Base-by-base conservation (phyloP, 345 rosid species). In the Boechera stricta region DNA sequence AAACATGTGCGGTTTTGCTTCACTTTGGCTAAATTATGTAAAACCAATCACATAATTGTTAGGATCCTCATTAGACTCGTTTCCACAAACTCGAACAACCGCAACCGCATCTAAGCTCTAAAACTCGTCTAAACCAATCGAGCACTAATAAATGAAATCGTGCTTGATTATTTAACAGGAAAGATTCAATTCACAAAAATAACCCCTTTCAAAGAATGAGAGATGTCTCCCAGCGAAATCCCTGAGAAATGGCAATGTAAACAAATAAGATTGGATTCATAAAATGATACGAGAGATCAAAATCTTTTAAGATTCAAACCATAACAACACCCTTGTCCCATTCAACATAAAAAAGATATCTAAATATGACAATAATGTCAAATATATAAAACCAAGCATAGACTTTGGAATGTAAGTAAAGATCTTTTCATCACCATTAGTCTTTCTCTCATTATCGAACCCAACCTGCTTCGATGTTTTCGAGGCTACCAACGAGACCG, bases 401-500 rank as follows among this genome's bases (percentile, higher is more conserved):
- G n/a, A 64, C 55, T 51, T 39, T 10, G 6, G 18, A 63, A 62
- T 15, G 21, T 53, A 45, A 61, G 42, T 69, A 38, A 29, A 29
- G 16, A 55, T 15, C 7, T 5, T 65, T 5, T 65, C 56, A 65
- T 3, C 10, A 66, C 44, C 16, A 38, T 35, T 51, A 67, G 18
- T 31, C 26, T 57, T 31, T 26, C 5, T 57, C 39, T 26, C 5
- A 5, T 55, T 79, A 79, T 55, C 79, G 79, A 79, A 94, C 89
- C 91, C 97, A 94, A 26, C 90, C 97, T 35, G 88, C 93, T 74
- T 91, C 88, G 18, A 94, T 85, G 72, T 85, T 81, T 5, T 89
- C 89, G 0, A 90, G 64, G 54, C 87, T 84, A 61, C 97, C 98
- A 79, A 75, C 84, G 47, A 92, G 77, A 13, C 98, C 98, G 64